Percentiles rank a stretch among this genome's conserved stretches.
Evolutionary conservation across 108 stramenopile species (phyloP).

Genomic region (Nannochloropsis gaditana): DNA sequence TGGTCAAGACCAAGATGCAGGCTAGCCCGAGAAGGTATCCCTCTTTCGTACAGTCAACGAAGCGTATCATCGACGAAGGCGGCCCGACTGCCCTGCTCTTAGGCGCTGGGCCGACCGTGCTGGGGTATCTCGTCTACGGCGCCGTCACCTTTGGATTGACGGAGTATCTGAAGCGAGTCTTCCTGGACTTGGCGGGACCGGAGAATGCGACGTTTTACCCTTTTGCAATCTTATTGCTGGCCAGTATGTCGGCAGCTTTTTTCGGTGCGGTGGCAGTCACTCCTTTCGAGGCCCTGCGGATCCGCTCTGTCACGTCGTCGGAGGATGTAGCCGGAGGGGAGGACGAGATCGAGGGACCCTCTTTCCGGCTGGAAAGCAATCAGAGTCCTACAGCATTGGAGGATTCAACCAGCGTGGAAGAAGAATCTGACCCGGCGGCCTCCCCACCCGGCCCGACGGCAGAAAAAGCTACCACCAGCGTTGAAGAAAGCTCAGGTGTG

Average conservation of each 20-base stretch:
- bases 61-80: conserved; percentile 35
- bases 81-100: conserved; percentile 32
- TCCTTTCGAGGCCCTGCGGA: conserved; percentile 40
- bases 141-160: conserved; percentile 40
- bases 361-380: neutral
- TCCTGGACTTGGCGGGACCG: conserved; percentile 39
- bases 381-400: neutral
- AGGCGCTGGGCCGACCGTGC: conserved; percentile 39
- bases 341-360: neutral
- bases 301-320: conserved; percentile 32
- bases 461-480: too few relatives aligned
- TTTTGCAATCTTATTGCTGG: conserved; percentile 29
- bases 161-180: conserved; percentile 40
- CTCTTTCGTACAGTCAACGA: conserved; percentile 22
- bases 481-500: neutral
- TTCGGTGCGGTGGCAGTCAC: conserved; percentile 31
- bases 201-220: conserved; percentile 38
- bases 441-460: neutral
- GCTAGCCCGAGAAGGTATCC: conserved; percentile 34
- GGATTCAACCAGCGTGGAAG: neutral
- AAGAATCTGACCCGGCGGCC: neutral
- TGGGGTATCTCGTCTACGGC: conserved; percentile 40
- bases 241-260: conserved; percentile 34
- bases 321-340: neutral
- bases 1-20: conserved; percentile 46